Base-by-base conservation (phyloP, 768 basidiomycete genomes). In the Agaricus subrufescens region DNA sequence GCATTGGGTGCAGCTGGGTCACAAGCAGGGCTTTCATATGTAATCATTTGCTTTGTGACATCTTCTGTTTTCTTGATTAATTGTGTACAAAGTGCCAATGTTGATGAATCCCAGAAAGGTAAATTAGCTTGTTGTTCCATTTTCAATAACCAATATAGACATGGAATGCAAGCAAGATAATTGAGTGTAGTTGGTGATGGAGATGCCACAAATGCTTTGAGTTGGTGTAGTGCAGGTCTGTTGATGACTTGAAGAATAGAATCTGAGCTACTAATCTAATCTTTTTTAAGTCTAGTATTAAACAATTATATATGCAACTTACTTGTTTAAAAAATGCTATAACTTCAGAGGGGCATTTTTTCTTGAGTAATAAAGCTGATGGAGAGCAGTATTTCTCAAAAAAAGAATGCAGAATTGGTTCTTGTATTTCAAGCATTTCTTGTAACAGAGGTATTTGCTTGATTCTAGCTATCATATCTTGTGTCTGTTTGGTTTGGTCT, bases 171-270 rank as follows among this genome's bases (percentile, higher is more conserved):
- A 3, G 31, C 31, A 2, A 44, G 14, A 44, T 44, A 12, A 3
- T 44, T 34, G 2, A 34, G 31, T 8, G 2, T 34, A 8, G 15
- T 7, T 44, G 11, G n/a, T 1, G 15, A n/a, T 12, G 42, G 42
- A 8, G 15, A n/a, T 7, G 15, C 42, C 3, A 70, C 72, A 54
- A 76, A 76, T 70, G 57, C 73, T 71, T 1, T 63, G 66, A 12
- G 44, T 34, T 0, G 67, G 72, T 37, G 71, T 73, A 52, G 62
- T 66, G 34, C 70, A 66, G 47, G 48, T 31, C 10, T 15, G 7
- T 8, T 26, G 48, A 37, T 34, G 6, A 37, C 31, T 49, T 49
- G 47, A 31, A 49, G 29, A 49, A 49, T 19, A 15, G 47, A 49
- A 8, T 49, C 47, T 6, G 29, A 30, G n/a, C 30, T 34, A 31